These are phyloP conservation scores for Penicillium waksmanii DNA, from an alignment of 495 filamentous ascomycete species.

Conservation along the genomic window DNA sequence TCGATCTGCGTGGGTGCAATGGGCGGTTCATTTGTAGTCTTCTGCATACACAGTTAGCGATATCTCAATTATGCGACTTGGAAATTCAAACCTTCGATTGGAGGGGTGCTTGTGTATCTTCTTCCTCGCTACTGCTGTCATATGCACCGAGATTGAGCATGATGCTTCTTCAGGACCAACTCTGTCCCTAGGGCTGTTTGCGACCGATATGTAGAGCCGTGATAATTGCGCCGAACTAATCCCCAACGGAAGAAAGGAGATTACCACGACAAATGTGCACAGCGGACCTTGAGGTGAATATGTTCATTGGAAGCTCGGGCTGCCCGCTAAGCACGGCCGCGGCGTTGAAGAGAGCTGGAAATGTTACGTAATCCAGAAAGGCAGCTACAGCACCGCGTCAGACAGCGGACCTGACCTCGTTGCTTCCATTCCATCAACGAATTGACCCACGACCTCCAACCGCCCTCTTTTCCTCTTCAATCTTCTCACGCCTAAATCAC, in stretches of 20 bases:
- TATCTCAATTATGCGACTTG: neutral
- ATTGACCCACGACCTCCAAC: conserved; percentile 9
- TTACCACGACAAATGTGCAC: neutral
- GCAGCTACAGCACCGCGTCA: conserved; percentile 50
- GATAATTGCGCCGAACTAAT: neutral
- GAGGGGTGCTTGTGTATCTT: conserved; percentile 38
- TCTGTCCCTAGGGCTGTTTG: neutral
- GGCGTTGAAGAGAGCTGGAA: conserved; percentile 7
- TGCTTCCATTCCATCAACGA: conserved; percentile 20
- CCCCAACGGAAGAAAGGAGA: neutral
- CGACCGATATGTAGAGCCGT: neutral
- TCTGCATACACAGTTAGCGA: neutral
- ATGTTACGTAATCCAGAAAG: conserved; percentile 45
- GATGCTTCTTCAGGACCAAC: neutral
- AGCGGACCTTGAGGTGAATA: neutral
- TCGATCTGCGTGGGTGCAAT: conserved; percentile 6
- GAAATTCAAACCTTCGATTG: conserved; percentile 25
- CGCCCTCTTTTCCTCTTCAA: conserved; percentile 9
- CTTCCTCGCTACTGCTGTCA: conserved; percentile 79
- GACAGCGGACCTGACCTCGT: conserved; percentile 22
- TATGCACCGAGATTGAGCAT: conserved; percentile 76
- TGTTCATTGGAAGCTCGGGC: neutral
- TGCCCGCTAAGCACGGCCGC: neutral
- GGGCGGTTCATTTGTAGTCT: conserved; percentile 8
- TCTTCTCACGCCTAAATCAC: neutral